A percentile compares a stretch with the other conserved stretches of the same genome.
phyloP scores from a whole-genome alignment of 495 filamentous ascomycete species.

The Hyaloscypha hepaticicola region DNA sequence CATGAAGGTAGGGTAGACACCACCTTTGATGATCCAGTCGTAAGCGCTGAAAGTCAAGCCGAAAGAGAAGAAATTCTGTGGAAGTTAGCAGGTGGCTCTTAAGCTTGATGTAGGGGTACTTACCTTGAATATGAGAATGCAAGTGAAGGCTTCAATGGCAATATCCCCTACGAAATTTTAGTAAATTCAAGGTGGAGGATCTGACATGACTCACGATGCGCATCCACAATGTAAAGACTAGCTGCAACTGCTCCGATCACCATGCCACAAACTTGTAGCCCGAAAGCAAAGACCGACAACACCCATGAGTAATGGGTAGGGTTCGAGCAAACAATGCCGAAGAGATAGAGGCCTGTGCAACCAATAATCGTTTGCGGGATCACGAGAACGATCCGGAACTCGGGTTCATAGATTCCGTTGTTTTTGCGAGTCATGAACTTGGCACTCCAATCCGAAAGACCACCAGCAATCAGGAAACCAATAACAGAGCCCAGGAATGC shows the following conservation, averaged over 20 bases:
- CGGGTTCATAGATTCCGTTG: slow-evolving; percentile 82
- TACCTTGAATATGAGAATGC: slow-evolving; percentile 80
- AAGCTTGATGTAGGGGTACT: background rate
- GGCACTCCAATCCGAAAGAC: slow-evolving; percentile 71
- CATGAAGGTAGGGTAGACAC: slow-evolving; percentile 65
- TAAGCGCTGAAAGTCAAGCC: slow-evolving; percentile 79
- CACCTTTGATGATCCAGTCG: slow-evolving; percentile 65
- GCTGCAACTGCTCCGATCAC: slow-evolving; percentile 84
- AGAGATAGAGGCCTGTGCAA: slow-evolving; percentile 78
- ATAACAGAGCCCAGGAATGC: slow-evolving; percentile 81
- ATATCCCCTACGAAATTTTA: slow-evolving; percentile 60
- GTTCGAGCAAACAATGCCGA: slow-evolving; percentile 64
- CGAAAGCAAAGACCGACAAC: slow-evolving; percentile 76
- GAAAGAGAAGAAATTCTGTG: slow-evolving; percentile 79
- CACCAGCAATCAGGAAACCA: slow-evolving; percentile 73
- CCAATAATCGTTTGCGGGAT: slow-evolving; percentile 77
- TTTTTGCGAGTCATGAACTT: slow-evolving; percentile 70
- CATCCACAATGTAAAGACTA: slow-evolving; percentile 86
- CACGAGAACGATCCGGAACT: slow-evolving; percentile 82
- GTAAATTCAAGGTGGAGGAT: background rate
- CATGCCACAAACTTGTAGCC: slow-evolving; percentile 78
- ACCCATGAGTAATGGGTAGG: slow-evolving; percentile 67
- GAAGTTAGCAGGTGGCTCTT: background rate
- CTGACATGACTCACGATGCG: slow-evolving; percentile 65
- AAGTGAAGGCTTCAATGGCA: slow-evolving; percentile 87